Base-by-base conservation (phyloP, 257 asterid species). In the Nicotiana paniculata region DNA sequence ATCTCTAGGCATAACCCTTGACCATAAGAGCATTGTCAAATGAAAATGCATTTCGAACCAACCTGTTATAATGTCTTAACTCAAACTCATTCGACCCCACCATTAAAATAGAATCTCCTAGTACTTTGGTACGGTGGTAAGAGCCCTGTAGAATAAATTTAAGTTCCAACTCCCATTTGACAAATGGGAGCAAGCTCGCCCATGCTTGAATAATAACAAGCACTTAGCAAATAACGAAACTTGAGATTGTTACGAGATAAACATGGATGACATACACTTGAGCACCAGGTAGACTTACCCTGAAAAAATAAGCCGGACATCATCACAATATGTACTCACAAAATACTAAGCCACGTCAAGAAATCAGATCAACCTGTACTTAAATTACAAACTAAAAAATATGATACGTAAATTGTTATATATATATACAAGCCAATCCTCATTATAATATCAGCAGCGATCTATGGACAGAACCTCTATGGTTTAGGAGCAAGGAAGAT, bases 401-500 rank as follows among this genome's bases (percentile, higher is more conserved):
- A 57, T 12, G 37, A n/a, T 79, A 28, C 21, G 17, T n/a, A 21
- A 51, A 76, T 7, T 26, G 43, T 24, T 35, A 51, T 59, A n/a
- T 24, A 21, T 69, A 43, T 15, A 53, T 72, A 72, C 79, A 48
- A 48, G 59, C 37, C 78, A 74, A 3, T 46, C 79, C 9, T 13
- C 59, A 74, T 62, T 65, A 28, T 69, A 46, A 74, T 26, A 74
- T 72, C 43, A 74, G 43, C 43, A 74, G 61, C 37, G 11, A 69
- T 65, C 54, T 75, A 58, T 18, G 43, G 74, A 77, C 91, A 93
- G 94, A 87, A 84, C 62, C 82, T 94, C 77, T 91, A 93, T 84
- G 82, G 16, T 43, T 83, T 91, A 6, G 97, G 98, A 82, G 98
- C 81, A 35, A 86, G 97, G 70, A 94, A 89, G 87, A 91, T 94